phyloP scores from a whole-genome alignment of 345 rosid genomes.

The Zanthoxylum bungeanum region DNA sequence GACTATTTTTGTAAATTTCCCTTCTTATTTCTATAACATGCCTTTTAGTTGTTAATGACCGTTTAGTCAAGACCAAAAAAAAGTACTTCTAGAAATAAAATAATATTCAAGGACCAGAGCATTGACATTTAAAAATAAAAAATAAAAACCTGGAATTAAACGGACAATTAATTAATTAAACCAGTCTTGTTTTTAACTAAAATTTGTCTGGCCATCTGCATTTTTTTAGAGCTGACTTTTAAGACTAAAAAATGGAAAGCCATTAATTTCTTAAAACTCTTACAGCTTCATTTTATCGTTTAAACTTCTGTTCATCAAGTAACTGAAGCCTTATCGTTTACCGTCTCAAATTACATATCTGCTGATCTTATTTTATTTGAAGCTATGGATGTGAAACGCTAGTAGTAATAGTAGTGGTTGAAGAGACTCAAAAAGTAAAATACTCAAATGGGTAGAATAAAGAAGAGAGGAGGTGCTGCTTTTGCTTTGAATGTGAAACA shows the following conservation, averaged over 20 bases:
- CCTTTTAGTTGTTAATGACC: no score
- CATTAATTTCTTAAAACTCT: background rate
- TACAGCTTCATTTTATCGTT: background rate
- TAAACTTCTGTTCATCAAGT: background rate
- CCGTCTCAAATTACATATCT: background rate
- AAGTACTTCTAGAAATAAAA: no score
- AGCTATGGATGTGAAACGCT: background rate
- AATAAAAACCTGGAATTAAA: background rate
- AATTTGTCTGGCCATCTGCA: no score
- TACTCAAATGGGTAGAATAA: slow-evolving; percentile 39
- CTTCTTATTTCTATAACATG: no score
- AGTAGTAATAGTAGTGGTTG: background rate
- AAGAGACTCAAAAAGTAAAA: background rate
- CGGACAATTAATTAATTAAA: background rate
- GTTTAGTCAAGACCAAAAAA: no score
- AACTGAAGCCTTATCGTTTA: background rate
- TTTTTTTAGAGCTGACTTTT: background rate
- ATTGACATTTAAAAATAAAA: no score
- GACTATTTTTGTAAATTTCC: no score
- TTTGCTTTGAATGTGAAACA: slow-evolving; percentile 35
- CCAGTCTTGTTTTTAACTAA: background rate
- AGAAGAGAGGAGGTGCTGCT: slow-evolving; percentile 16
- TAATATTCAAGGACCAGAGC: no score
- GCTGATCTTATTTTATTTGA: background rate
- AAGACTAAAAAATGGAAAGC: background rate